Percentiles rank a stretch among this genome's conserved stretches.
These are phyloP conservation scores for rapeseed (Brassica napus) DNA, from an alignment of 345 rosid species.

Conservation along the genomic window DNA sequence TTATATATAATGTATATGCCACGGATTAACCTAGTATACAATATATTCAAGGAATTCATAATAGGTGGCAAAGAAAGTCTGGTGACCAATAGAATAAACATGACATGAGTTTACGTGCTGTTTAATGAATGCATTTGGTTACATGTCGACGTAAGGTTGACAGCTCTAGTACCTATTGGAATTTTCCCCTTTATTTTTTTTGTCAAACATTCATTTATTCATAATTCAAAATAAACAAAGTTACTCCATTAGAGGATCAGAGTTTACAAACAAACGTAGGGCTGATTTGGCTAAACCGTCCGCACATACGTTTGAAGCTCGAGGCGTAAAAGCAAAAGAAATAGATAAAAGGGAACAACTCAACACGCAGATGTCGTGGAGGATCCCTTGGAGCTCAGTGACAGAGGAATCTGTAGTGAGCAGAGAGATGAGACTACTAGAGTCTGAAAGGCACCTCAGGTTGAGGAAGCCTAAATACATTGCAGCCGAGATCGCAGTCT, in stretches of 20 bases:
- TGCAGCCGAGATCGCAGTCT: background rate
- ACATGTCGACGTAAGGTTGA: slow-evolving; percentile 11
- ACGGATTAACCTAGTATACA: background rate
- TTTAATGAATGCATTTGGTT: background rate
- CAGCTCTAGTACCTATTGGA: slow-evolving; percentile 7
- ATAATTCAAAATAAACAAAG: no score
- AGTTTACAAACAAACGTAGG: background rate
- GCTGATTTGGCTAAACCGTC: background rate
- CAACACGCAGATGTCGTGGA: background rate
- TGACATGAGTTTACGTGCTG: background rate
- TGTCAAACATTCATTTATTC: no score
- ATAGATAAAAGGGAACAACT: background rate
- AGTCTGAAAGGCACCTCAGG: background rate
- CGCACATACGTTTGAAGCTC: background rate
- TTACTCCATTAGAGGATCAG: background rate
- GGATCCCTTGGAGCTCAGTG: background rate
- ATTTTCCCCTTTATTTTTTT: background rate
- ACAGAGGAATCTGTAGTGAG: background rate
- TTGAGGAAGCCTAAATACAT: background rate
- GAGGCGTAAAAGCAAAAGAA: background rate
- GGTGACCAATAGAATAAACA: slow-evolving; percentile 5
- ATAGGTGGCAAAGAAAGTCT: slow-evolving; percentile 17
- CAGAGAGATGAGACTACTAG: background rate
- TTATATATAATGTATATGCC: no score
- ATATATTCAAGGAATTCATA: background rate